Conservation (phyloP, 176 grass and related monocot genomes). For the Bromus sterilis region DNA sequence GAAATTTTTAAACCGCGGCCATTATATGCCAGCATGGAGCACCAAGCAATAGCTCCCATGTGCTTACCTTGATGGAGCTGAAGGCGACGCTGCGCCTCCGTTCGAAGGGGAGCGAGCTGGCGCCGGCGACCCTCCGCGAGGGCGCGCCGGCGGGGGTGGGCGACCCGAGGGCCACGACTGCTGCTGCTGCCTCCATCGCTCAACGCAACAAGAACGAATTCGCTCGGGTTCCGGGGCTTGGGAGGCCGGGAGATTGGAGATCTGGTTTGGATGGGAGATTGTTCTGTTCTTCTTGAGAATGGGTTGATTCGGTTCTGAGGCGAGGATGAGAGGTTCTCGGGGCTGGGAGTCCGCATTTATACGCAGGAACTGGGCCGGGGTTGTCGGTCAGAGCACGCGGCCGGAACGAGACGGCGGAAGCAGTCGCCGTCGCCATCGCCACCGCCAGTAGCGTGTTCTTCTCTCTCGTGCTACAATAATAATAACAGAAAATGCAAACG, state of each 20-base stretch:
- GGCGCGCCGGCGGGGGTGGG: constrained; percentile 34
- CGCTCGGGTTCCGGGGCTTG: background rate
- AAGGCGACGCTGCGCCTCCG: constrained; percentile 15
- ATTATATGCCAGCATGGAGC: background rate
- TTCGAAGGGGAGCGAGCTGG: constrained; percentile 30
- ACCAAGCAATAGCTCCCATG: background rate
- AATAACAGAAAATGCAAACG: background rate
- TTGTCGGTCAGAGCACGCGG: constrained; percentile 20
- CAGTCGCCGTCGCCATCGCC: too few relatives aligned
- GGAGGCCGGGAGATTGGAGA: constrained; percentile 3
- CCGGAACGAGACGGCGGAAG: background rate
- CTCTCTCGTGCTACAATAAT: background rate
- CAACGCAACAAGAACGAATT: background rate
- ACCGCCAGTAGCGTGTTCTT: constrained; percentile 1
- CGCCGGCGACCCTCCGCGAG: constrained; percentile 11
- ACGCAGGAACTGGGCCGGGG: background rate
- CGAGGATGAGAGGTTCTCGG: background rate
- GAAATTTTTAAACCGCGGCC: background rate
- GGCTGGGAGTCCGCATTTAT: background rate
- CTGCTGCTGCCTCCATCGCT: constrained; percentile 41
- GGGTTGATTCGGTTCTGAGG: background rate
- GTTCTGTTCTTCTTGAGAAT: too few relatives aligned
- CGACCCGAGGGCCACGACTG: constrained; percentile 46
- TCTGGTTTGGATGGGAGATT: background rate
- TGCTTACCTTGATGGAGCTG: constrained; percentile 55